Conservation (phyloP, 768 basidiomycete genomes). For the Russula sp. region DNA sequence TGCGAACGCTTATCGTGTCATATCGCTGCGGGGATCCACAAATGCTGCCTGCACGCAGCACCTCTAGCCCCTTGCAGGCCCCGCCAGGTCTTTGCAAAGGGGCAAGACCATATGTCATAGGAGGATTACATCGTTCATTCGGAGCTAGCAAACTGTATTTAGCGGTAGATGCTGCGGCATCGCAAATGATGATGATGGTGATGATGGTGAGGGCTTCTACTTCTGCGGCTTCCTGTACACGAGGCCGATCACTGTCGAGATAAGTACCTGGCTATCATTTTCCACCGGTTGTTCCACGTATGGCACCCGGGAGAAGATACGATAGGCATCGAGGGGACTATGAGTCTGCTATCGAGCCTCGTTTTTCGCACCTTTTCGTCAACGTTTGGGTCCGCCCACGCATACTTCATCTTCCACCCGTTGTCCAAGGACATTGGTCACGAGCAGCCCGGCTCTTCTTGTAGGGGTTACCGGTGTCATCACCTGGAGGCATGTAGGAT, state of each 20-base stretch:
- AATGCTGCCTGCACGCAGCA: background rate
- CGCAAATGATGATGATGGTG: background rate
- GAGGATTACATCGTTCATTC: background rate
- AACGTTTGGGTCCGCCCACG: background rate
- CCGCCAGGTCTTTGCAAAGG: background rate
- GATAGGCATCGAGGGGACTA: background rate
- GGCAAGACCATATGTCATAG: constrained; percentile 6
- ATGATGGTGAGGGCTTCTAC: background rate
- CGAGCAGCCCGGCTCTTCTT: background rate
- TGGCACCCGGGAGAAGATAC: constrained; percentile 7
- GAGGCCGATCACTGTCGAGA: constrained; percentile 11
- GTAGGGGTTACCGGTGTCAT: background rate
- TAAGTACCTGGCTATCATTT: constrained; percentile 9
- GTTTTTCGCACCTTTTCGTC: background rate
- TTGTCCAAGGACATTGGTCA: constrained; percentile 6
- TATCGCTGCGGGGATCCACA: background rate
- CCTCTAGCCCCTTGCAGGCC: background rate
- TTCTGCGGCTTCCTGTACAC: constrained; percentile 18
- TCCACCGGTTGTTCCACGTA: constrained; percentile 4
- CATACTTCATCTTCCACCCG: background rate
- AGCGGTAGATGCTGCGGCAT: constrained; percentile 9
- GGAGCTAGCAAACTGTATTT: background rate
- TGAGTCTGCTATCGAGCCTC: background rate
- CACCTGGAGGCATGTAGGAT: background rate
- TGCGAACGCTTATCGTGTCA: constrained; percentile 1